Conservation (phyloP, 1,284 basidiomycete species). For the Dichomitus squalens region DNA sequence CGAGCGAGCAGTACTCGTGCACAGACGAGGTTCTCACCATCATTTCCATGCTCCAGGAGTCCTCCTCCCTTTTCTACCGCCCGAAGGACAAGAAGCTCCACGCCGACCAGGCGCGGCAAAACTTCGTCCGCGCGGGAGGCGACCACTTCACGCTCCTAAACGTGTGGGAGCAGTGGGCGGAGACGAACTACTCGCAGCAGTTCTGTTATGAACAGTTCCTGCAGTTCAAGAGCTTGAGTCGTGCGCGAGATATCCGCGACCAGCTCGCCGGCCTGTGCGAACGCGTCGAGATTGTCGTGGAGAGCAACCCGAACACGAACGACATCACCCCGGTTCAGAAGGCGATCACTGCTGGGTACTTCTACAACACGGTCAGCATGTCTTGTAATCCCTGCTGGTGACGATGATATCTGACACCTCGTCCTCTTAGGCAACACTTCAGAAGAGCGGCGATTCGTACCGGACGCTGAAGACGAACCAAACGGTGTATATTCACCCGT, state of each 20-base stretch:
- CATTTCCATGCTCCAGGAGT: slow-evolving; percentile 97
- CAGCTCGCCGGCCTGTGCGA: slow-evolving; percentile 96
- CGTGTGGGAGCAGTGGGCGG: slow-evolving; percentile 99
- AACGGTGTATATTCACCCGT: slow-evolving; percentile 96
- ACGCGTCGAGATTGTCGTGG: slow-evolving; percentile 91
- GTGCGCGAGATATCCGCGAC: slow-evolving; percentile 95
- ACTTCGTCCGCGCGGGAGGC: slow-evolving; percentile 94
- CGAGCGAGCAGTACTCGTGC: slow-evolving; percentile 92
- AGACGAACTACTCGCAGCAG: slow-evolving; percentile 93
- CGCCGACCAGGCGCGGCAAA: slow-evolving; percentile 95
- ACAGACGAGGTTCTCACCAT: slow-evolving; percentile 98
- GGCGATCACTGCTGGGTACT: slow-evolving; percentile 93
- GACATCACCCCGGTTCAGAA: slow-evolving; percentile 95
- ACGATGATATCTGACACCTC: not conserved
- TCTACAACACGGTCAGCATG: slow-evolving; percentile 82
- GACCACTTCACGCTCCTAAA: slow-evolving; percentile 98
- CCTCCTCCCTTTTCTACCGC: slow-evolving; percentile 91
- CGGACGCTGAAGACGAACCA: slow-evolving; percentile 94
- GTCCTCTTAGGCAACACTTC: slow-evolving; percentile 70
- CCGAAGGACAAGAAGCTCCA: slow-evolving; percentile 98
- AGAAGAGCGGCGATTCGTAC: slow-evolving; percentile 92
- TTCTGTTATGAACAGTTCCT: slow-evolving; percentile 97
- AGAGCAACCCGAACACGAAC: slow-evolving; percentile 86
- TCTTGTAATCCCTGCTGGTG: not conserved
- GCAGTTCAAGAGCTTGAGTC: slow-evolving; percentile 93